Conservation (phyloP, 179 eudicot species). For the Pouteria campechiana region DNA sequence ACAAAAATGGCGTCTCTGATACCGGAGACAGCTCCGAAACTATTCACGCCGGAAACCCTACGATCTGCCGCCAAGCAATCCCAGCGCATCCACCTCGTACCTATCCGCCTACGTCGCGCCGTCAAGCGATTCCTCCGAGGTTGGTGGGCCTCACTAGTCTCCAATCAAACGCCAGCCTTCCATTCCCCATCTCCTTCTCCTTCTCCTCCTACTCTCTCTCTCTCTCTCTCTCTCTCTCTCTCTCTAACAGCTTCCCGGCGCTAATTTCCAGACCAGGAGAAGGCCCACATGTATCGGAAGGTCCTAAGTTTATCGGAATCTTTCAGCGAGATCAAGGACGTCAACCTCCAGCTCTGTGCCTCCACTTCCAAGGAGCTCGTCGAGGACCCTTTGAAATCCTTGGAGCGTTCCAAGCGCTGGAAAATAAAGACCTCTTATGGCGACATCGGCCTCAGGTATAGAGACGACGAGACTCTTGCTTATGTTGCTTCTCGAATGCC, state of each 20-base stretch:
- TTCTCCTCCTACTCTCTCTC: neutral
- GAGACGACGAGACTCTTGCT: constrained; percentile 53
- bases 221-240: neutral
- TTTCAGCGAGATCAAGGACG: constrained; percentile 50
- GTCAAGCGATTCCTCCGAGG: constrained; percentile 51
- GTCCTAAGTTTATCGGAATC: constrained; percentile 60
- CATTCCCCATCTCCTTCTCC: neutral
- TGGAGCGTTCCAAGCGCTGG: constrained; percentile 65
- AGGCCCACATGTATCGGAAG: constrained; percentile 67
- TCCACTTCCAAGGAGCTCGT: constrained; percentile 64
- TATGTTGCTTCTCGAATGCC: constrained; percentile 89
- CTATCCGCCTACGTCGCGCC: constrained; percentile 69
- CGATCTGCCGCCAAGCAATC: constrained; percentile 69
- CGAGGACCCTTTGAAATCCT: constrained; percentile 55
- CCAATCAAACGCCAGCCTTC: no score
- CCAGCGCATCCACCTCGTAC: constrained; percentile 44
- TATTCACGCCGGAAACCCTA: constrained; percentile 48
- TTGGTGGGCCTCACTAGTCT: no score
- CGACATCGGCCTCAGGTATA: constrained; percentile 60
- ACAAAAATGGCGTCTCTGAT: constrained; percentile 58
- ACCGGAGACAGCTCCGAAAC: constrained; percentile 31
- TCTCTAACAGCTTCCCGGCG: neutral
- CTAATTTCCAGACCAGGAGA: constrained; percentile 47
- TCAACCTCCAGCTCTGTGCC: constrained; percentile 41
- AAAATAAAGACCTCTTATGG: constrained; percentile 62